Evolutionary conservation across 1,139 yeast genomes (phyloP).

Genomic region (Saccharomycopsis hybrid): DNA sequence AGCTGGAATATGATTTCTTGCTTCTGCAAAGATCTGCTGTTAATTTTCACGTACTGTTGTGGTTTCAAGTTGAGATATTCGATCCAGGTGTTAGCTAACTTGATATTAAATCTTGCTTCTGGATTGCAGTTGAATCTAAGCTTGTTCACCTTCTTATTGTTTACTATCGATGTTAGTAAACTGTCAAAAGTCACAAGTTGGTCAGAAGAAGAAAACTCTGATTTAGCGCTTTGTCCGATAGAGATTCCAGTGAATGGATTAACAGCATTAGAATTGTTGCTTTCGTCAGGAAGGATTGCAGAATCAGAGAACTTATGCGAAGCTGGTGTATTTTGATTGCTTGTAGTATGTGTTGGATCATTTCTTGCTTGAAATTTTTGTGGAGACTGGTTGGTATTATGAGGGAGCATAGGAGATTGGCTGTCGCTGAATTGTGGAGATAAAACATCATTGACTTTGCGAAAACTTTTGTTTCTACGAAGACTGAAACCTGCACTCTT

Average conservation of each 20-base stretch:
- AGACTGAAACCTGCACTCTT: slow-evolving; percentile 9
- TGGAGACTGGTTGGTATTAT: not conserved
- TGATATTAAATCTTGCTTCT: slow-evolving; percentile 2
- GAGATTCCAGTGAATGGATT: not conserved
- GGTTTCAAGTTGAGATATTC: slow-evolving; percentile 14
- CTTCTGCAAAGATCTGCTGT: slow-evolving; percentile 13
- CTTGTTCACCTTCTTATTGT: slow-evolving; percentile 13
- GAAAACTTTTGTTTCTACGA: slow-evolving; percentile 4
- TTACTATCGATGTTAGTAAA: slow-evolving; percentile 12
- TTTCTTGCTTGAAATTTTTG: not conserved
- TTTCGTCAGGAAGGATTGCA: not conserved
- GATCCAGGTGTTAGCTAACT: slow-evolving; percentile 16
- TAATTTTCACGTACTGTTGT: slow-evolving; percentile 9
- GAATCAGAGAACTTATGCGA: not conserved
- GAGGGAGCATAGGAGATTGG: not conserved
- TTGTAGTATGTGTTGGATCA: not conserved
- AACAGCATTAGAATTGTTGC: not conserved
- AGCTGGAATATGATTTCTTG: slow-evolving; percentile 20
- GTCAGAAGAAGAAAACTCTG: not conserved
- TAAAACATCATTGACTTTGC: not conserved
- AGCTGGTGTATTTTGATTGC: not conserved
- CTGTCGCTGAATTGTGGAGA: not conserved
- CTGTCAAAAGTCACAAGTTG: slow-evolving; percentile 8
- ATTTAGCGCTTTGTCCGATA: no score
- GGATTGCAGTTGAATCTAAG: slow-evolving; percentile 9